Base-by-base conservation (phyloP, 2,329 filamentous ascomycete species). In the Penicillium nordicum region DNA sequence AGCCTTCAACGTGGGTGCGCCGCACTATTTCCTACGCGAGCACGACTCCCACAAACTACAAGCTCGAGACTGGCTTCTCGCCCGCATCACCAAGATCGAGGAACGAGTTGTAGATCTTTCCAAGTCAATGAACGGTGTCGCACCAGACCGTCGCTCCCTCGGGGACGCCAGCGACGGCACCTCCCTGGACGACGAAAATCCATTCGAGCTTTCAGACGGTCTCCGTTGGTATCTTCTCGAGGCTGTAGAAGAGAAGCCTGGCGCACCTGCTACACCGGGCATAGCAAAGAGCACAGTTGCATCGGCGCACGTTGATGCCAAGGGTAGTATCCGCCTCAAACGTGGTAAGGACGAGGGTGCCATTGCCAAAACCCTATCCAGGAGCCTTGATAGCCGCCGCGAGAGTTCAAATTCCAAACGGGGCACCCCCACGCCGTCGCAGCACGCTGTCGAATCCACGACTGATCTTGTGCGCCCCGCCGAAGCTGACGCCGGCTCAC, bases 211-310 rank as follows among this genome's bases (percentile, higher is more conserved):
- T 12, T 96, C 92, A 0, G 94, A 99, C 67, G 94, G 94, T 3
- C 78, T 99, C 46, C 86, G 93, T 34, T 99, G 94, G 94, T 97
- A 97, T 74, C 83, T 99, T 6, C 87, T 99, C 36, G 93, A 99
- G 70, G 94, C 94, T 0, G 82, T 85, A 2, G 94, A 99, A 74
- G 94, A 99, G 74, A 97, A 96, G 69, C 86, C 91, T 0, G 89
- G 89, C 1, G 92, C 92, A 2, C 94, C 94, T 0, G 88, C 89
- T n/a, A 97, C 93, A 0, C 93, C 94, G 0, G 92, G 93, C 0
- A 82, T 96, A 53, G 90, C 90, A 38, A 96, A 96, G 73, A 92
- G 88, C 62, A 97, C 94, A 0, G 92, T 97, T 16, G 91, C 91
- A 12, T 88, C 90, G 38, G 92, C 90, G 61, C 88, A 88, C 52